phyloP scores from a whole-genome alignment of 1,284 basidiomycete genomes.

The Flammula alnicola region DNA sequence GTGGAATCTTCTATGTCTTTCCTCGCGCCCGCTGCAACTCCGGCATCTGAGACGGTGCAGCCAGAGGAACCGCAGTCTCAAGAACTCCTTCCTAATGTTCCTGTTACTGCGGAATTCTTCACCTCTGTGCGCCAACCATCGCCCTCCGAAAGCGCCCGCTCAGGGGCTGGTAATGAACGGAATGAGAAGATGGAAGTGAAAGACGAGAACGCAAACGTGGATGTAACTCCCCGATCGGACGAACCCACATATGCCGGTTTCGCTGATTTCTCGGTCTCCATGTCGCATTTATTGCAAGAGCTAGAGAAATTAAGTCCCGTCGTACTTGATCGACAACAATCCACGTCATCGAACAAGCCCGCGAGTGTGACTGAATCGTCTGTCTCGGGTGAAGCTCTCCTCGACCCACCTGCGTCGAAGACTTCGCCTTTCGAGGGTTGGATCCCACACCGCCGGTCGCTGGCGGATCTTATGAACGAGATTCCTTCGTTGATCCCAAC shows the following conservation, averaged over 20 bases:
- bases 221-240: not conserved
- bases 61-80: not conserved
- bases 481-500: conserved; percentile 17
- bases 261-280: conserved; percentile 12
- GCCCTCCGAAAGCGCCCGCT: too few species aligned
- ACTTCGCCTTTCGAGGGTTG: conserved; percentile 3
- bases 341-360: not conserved
- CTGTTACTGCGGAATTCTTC: conserved; percentile 2
- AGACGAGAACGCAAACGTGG: too few species aligned
- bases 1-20: conserved; percentile 2
- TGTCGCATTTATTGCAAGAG: conserved; percentile 17
- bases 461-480: conserved; percentile 31
- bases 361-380: conserved; percentile 29
- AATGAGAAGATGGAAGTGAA: too few species aligned
- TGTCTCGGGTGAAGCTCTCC: conserved; percentile 34
- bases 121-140: conserved; percentile 3
- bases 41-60: not conserved
- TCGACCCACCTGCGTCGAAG: conserved; percentile 28
- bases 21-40: not conserved
- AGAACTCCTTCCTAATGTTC: not conserved
- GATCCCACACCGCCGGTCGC: conserved; percentile 27
- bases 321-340: not conserved
- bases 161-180: too few species aligned
- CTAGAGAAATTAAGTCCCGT: conserved; percentile 12
- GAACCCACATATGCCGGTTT: not conserved